phyloP scores from a whole-genome alignment of 441 rosid genomes.

The Gossypium trilobum region DNA sequence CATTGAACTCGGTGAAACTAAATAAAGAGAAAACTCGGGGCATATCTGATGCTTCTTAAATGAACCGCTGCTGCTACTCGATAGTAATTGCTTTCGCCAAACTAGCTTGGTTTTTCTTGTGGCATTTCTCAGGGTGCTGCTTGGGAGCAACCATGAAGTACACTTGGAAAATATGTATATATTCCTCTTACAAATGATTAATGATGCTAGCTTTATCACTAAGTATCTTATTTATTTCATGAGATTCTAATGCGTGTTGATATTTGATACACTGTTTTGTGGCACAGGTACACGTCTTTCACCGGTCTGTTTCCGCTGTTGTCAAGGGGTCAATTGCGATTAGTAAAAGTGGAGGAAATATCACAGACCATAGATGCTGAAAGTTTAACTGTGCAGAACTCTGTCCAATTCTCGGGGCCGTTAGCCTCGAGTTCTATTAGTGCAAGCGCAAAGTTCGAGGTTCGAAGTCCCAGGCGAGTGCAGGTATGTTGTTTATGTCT shows the following conservation, averaged over 20 bases:
- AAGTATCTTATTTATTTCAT: neutral
- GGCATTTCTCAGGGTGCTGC: neutral
- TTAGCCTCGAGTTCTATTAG: slow-evolving; percentile 66
- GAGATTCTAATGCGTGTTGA: neutral
- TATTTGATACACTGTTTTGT: slow-evolving; percentile 2
- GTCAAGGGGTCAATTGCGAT: slow-evolving; percentile 49
- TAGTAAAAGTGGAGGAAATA: slow-evolving; percentile 81
- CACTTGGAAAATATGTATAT: neutral
- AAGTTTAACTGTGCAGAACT: slow-evolving; percentile 67
- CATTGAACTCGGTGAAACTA: neutral
- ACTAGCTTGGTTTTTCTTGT: neutral
- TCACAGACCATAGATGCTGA: slow-evolving; percentile 85
- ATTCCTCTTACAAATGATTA: no score
- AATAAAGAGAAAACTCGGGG: neutral
- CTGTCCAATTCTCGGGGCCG: slow-evolving; percentile 68
- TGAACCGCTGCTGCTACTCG: neutral
- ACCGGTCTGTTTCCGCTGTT: slow-evolving; percentile 68
- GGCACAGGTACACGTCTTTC: slow-evolving; percentile 76
- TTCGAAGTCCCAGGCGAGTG: slow-evolving; percentile 84
- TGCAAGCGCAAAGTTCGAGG: slow-evolving; percentile 84
- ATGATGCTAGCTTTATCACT: neutral
- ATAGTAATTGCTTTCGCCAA: neutral
- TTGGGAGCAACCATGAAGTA: neutral
- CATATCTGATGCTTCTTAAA: neutral
- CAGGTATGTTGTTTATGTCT: slow-evolving; percentile 40